phyloP scores from a whole-genome alignment of 108 stramenopile species.

The Cylindrotheca fusiformis region DNA sequence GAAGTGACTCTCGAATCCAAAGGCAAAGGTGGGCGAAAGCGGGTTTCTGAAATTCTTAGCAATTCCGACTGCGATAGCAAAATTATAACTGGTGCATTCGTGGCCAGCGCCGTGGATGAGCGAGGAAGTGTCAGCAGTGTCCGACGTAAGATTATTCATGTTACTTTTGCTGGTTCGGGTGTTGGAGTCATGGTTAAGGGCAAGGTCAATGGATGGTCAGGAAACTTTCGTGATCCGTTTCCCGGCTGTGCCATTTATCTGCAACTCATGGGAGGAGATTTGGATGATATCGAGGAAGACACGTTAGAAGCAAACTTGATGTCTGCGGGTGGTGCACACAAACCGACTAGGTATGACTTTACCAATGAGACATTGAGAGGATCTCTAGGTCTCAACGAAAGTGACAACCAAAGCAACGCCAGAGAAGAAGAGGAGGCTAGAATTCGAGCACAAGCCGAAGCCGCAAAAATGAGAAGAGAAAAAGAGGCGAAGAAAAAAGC shows the following conservation, averaged over 20 bases:
- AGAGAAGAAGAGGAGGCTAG: no score
- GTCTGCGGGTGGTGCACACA: slow-evolving; percentile 12
- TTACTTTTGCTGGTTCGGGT: slow-evolving; percentile 3
- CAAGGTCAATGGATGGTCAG: slow-evolving; percentile 8
- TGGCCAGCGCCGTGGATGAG: slow-evolving; percentile 15
- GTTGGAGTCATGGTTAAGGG: slow-evolving; percentile 19
- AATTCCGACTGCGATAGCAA: neutral
- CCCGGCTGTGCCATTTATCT: neutral
- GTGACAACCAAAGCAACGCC: no score
- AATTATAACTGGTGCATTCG: slow-evolving; percentile 10
- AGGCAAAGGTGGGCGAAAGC: slow-evolving; percentile 16
- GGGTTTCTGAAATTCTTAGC: neutral
- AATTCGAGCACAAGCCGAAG: no score
- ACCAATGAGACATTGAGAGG: slow-evolving; percentile 12
- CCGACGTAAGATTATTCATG: slow-evolving; percentile 17
- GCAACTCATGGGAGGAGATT: slow-evolving; percentile 13
- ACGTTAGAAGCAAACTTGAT: slow-evolving; percentile 6
- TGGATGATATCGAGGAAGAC: slow-evolving; percentile 15
- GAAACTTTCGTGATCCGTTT: slow-evolving; percentile 2
- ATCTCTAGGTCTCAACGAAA: neutral
- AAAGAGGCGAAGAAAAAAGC: no score
- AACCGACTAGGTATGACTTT: slow-evolving; percentile 15
- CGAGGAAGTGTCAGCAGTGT: neutral
- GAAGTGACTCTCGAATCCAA: neutral
- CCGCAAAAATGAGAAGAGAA: no score